Evolutionary conservation across 345 rosid species (phyloP), one percentile per base, ranked within the genome.

Genomic region (Passiflora organensis): DNA sequence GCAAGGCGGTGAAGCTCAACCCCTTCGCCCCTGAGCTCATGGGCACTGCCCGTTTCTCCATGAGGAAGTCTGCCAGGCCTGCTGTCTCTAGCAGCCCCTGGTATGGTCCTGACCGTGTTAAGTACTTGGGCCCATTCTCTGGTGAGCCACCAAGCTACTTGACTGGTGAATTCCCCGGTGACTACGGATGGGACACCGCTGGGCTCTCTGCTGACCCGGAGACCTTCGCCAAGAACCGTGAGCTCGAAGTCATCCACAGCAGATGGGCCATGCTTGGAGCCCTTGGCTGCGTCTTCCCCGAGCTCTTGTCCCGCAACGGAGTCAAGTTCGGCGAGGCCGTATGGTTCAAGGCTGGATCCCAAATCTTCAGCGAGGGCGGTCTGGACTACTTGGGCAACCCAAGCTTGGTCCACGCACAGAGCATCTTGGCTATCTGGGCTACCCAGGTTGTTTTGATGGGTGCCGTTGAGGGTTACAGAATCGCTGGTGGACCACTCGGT

Each of bases 351-450:
- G 43, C 43, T 10, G 43, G 43, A 39, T 4, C 43, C 43, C 43
- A 39, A 10, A 39, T 39, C n/a, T 39, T 39, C 43, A 39, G 14
- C 43, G 43, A 39, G n/a, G 43, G 43, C 12, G 43, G 43, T 2
- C 43, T 39, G 5, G 43, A 39, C 43, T 39, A 39, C 43, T 39
- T 39, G 43, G 43, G 43, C 43, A 39, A 28, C 34, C 34, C 34
- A 28, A 28, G 34, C 34, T 28, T 28, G 34, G 22, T 69, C 68
- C 60, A 69, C 6, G 73, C 65, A 1, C 73, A 69, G 13, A 69
- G 73, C 69, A 69, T 63, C 60, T 23, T 63, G 0, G 67, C 67
- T 55, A 53, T 59, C 18, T 53, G 55, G 64, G 65, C 60, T 10
- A 34, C 32, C 59, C 71, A 66, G 11, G 65, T 59, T 4, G 20